Evolutionary conservation across 2,329 filamentous ascomycete species (phyloP), one percentile per base, ranked within the genome.

Genomic region (Colletotrichum sp.): DNA sequence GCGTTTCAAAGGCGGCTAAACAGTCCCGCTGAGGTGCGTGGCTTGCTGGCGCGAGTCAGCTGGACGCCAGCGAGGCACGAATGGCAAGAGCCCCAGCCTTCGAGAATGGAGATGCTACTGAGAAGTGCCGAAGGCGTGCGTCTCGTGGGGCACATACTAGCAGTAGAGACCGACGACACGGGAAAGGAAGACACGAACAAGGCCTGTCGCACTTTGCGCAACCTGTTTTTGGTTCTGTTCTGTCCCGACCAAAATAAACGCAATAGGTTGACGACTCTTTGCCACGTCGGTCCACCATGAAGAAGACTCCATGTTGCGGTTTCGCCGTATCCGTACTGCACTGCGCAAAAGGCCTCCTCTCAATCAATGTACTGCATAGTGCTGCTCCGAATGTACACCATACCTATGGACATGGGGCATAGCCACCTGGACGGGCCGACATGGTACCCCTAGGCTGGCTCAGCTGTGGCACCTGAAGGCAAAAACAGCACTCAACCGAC

Each of bases 231-330:
- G 43, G 43, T 21, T 21, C n/a, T 24, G 18, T 61, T 57, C 48
- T 8, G 12, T 66, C 36, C 55, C 68, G 26, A 73, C 64, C 34
- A 30, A 58, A 58, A 64, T 21, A 73, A 67, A 55, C 43, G 63
- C 72, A 67, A 43, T 32, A 58, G 65, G 36, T 71, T 69, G 74
- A 74, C 30, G 26, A 71, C 26, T 74, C 18, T 52, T 76, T 61
- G 74, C 57, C 74, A 74, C 58, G 28, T 28, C 60, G 71, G n/a
- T 38, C 66, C 58, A 38, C 71, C 60, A n/a, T 36, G 9, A 48
- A 48, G 60, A 21, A 55, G 21, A 28, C 43, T 70, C 36, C 26
- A 58, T 38, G 57, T 67, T 68, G 38, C 36, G 26, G 15, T 24
- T 48, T 48, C 43, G 43, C 43, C 43, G 43, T 48, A 48, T 48